Evolutionary conservation across 176 grass and related monocot genomes (phyloP).

Genomic region (Triticum monococcum): DNA sequence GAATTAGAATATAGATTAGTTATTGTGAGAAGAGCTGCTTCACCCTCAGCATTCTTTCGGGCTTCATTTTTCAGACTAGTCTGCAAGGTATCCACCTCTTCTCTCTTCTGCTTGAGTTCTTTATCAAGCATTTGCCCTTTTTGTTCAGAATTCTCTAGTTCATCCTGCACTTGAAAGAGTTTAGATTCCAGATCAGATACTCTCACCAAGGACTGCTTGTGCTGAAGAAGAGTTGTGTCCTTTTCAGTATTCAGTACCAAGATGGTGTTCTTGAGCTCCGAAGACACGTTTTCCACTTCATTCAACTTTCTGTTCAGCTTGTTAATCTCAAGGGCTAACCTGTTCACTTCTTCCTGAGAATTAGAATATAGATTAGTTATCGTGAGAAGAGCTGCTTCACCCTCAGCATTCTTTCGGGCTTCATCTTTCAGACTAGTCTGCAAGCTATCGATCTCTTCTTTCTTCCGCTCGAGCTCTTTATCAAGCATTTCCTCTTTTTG

Average conservation of each 20-base stretch:
- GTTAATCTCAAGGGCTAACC: conserved; percentile 25
- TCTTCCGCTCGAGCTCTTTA: conserved; percentile 41
- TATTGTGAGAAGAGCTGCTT: conserved; percentile 4
- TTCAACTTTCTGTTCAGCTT: conserved; percentile 44
- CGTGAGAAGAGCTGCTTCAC: conserved; percentile 13
- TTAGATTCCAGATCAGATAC: conserved; percentile 33
- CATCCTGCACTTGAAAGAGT: not conserved
- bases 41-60: not conserved
- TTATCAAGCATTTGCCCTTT: conserved; percentile 28
- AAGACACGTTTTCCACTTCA: conserved; percentile 38
- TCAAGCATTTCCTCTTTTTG: conserved; percentile 27
- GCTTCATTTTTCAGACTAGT: conserved; percentile 9
- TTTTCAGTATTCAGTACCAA: conserved; percentile 11
- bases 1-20: conserved; percentile 19
- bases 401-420: not conserved
- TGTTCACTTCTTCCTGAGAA: conserved; percentile 19
- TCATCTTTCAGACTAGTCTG: conserved; percentile 21
- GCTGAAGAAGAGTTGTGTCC: not conserved
- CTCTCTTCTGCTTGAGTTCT: conserved; percentile 39
- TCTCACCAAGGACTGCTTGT: conserved; percentile 26
- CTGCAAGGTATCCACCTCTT: conserved; percentile 30
- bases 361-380: conserved; percentile 18
- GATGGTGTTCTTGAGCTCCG: conserved; percentile 15
- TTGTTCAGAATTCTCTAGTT: conserved; percentile 25
- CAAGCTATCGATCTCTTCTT: conserved; percentile 3